Percentiles rank a stretch among this genome's conserved stretches.
phyloP scores from a whole-genome alignment of 257 asterid genomes.

The Solanum chmielewskii region DNA sequence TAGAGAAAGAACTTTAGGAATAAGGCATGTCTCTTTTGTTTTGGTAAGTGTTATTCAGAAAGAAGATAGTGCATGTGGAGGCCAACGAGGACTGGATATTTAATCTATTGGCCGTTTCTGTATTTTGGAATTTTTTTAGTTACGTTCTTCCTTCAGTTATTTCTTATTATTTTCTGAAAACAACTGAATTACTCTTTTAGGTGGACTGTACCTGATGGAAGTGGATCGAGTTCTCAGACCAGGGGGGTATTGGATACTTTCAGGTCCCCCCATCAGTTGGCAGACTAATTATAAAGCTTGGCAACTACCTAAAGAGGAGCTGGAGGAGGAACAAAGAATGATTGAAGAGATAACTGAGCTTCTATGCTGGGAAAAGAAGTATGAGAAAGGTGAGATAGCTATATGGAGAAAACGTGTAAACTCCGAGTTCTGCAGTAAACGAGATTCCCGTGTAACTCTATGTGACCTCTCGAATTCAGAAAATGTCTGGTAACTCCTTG shows the following conservation, averaged over 20 bases:
- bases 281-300: conserved; percentile 17
- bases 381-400: conserved; percentile 27
- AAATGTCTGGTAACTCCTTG: conserved; percentile 19
- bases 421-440: conserved; percentile 9
- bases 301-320: conserved; percentile 20
- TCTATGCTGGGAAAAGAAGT: conserved; percentile 35
- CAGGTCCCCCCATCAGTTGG: conserved; percentile 40
- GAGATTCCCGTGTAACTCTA: conserved; percentile 15
- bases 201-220: conserved; percentile 31
- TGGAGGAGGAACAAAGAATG: conserved; percentile 22
- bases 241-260: conserved; percentile 38
- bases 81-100: background rate
- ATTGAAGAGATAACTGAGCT: conserved; percentile 25
- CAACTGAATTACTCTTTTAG: background rate
- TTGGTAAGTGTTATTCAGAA: background rate
- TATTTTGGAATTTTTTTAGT: background rate
- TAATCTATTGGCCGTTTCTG: background rate
- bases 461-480: conserved; percentile 12
- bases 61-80: background rate
- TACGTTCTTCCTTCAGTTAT: background rate
- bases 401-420: conserved; percentile 32
- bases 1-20: background rate
- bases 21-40: background rate
- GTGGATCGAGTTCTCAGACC: conserved; percentile 35
- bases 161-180: background rate